Evolutionary conservation across 208 protist species (phyloP), one percentile per base, ranked within the genome.

Genomic region (Herpetomonas tarakana): DNA sequence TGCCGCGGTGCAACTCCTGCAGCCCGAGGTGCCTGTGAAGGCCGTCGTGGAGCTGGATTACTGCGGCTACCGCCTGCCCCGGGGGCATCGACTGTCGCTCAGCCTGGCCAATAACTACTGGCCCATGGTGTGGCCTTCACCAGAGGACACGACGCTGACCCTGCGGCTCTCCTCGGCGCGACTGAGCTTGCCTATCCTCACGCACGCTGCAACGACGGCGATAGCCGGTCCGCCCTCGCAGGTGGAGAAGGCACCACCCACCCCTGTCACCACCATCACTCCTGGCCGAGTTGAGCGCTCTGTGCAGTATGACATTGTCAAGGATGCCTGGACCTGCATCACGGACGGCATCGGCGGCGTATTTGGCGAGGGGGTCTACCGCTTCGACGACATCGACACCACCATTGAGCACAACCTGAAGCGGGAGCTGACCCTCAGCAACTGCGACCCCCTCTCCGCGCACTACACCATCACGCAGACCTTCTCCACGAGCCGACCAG

Each of bases 101-200:
- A 83, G 68, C 22, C 52, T 87, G 19, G 76, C 80, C 50, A 87
- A 87, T 62, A 81, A 76, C 64, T 83, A 78, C 59, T 87, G 80
- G 76, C 80, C 80, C 26, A 83, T 81, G 72, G 66, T 87, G 30
- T 87, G 80, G 75, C 65, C 62, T 46, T 83, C 80, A 2, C 80
- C 80, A 2, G 64, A 72, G 61, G 62, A 76, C 54, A 81, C 74
- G 24, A 83, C 80, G 49, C 56, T 87, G 49, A 66, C 62, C 22
- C 46, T 87, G 12, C 35, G 66, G 35, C 28, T 65, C 19, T 29
- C 44, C 11, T 70, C 66, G 22, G 80, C 80, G 9, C 30, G 3
- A 18, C 56, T 87, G 21, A 11, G 30, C 1, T 46, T 81, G 18
- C 76, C 80, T 4, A 35, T 76, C 19, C 50, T 81, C 30, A 26